These are phyloP conservation scores for Phytophthora macrochlamydospora DNA, from an alignment of 352 stramenopile genomes.

Conservation along the genomic window DNA sequence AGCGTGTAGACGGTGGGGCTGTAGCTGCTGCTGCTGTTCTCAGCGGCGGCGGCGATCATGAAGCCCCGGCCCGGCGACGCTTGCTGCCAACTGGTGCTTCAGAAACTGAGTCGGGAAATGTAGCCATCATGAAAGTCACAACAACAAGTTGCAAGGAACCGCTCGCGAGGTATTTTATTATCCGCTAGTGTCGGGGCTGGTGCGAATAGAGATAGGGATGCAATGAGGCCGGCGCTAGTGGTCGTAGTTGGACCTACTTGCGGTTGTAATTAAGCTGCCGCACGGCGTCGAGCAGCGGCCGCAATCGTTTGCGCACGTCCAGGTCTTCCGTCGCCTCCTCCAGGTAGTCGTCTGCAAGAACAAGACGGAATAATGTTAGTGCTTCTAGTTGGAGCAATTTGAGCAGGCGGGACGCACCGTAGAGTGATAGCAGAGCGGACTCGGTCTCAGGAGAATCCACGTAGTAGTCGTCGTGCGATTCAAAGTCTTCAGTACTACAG, in stretches of 20 bases:
- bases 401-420: constrained; percentile 37
- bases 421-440: constrained; percentile 54
- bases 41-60: constrained; percentile 20
- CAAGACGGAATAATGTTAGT: background rate
- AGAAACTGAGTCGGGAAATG: background rate
- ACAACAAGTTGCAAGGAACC: no score
- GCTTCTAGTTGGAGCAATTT: background rate
- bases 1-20: constrained; percentile 77
- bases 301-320: constrained; percentile 71
- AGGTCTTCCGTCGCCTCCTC: constrained; percentile 65
- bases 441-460: constrained; percentile 55
- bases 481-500: constrained; percentile 79
- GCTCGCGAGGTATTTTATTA: no score
- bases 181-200: no score
- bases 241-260: constrained; percentile 19
- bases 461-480: constrained; percentile 36
- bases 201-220: background rate
- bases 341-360: constrained; percentile 64
- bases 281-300: constrained; percentile 73
- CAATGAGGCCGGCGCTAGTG: background rate
- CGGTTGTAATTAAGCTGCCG: constrained; percentile 34
- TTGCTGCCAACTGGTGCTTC: background rate
- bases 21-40: constrained; percentile 42
- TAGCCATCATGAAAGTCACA: background rate
- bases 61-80: background rate